A percentile compares a stretch with the other conserved stretches of the same genome.
phyloP scores from a whole-genome alignment of 2,329 filamentous ascomycete genomes.

The Beauveria pseudobassiana region DNA sequence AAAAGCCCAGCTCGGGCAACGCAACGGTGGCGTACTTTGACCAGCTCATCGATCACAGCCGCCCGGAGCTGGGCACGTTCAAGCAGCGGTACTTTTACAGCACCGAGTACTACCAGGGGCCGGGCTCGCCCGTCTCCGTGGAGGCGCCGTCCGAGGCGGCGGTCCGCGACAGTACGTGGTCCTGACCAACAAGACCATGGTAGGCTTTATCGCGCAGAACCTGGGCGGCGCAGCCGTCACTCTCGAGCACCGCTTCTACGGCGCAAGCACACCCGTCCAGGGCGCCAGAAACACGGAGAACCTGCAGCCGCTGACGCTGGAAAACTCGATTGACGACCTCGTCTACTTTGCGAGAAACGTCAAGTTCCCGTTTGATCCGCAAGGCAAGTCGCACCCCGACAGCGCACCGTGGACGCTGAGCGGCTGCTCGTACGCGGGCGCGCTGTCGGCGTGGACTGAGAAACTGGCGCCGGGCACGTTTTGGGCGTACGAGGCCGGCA shows the following conservation, averaged over 20 bases:
- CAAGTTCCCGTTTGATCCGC: conserved; percentile 57
- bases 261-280: conserved; percentile 56
- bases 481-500: conserved; percentile 69
- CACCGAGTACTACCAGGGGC: conserved; percentile 60
- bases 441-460: conserved; percentile 65
- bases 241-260: conserved; percentile 75
- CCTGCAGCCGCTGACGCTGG: conserved; percentile 68
- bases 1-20: not conserved
- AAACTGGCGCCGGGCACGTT: conserved; percentile 67
- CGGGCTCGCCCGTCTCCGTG: conserved; percentile 71
- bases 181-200: conserved; percentile 61
- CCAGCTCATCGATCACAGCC: conserved; percentile 51
- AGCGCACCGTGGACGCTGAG: conserved; percentile 66
- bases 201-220: conserved; percentile 56
- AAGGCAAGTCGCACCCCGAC: conserved; percentile 54
- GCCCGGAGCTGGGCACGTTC: conserved; percentile 53
- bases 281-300: conserved; percentile 54
- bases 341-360: conserved; percentile 69
- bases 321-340: conserved; percentile 69
- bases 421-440: conserved; percentile 73
- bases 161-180: conserved; percentile 50
- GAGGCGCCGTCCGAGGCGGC: conserved; percentile 58
- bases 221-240: conserved; percentile 67
- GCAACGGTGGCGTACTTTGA: conserved; percentile 29
- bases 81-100: conserved; percentile 75